phyloP scores from a whole-genome alignment of 805 yeast genomes.

The Myxozyma mucilagina region DNA sequence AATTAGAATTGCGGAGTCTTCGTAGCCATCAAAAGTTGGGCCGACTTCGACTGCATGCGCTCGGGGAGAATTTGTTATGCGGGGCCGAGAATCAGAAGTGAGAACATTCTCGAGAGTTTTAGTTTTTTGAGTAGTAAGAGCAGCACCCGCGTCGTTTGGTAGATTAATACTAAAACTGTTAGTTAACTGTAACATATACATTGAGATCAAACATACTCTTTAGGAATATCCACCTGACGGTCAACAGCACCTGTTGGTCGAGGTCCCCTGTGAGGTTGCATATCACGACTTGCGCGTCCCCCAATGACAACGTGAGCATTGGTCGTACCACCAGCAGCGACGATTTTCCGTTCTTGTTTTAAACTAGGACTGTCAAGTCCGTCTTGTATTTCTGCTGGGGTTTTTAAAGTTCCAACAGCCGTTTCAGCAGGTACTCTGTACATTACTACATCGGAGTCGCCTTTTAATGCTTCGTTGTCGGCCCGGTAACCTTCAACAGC shows the following conservation, averaged over 20 bases:
- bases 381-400: not conserved
- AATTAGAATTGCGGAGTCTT: constrained; percentile 13
- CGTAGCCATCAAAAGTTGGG: not conserved
- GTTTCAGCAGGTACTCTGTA: constrained; percentile 15
- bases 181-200: not conserved
- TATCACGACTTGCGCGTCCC: constrained; percentile 21
- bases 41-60: constrained; percentile 1
- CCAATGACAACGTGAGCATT: constrained; percentile 15
- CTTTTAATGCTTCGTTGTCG: not conserved
- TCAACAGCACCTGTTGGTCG: constrained; percentile 10
- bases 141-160: not conserved
- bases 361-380: not conserved
- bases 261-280: constrained; percentile 7
- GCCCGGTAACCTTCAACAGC: not conserved
- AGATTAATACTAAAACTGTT: not conserved
- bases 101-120: not conserved
- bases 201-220: not conserved
- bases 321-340: constrained; percentile 11
- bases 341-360: not conserved
- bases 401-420: not conserved
- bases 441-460: not conserved
- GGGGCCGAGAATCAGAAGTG: not conserved
- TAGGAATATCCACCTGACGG: not conserved
- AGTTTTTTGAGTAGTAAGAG: not conserved
- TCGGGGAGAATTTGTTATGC: constrained; percentile 13